Evolutionary conservation across 2,329 filamentous ascomycete genomes (phyloP).

Genomic region (Neurospora sp.): DNA sequence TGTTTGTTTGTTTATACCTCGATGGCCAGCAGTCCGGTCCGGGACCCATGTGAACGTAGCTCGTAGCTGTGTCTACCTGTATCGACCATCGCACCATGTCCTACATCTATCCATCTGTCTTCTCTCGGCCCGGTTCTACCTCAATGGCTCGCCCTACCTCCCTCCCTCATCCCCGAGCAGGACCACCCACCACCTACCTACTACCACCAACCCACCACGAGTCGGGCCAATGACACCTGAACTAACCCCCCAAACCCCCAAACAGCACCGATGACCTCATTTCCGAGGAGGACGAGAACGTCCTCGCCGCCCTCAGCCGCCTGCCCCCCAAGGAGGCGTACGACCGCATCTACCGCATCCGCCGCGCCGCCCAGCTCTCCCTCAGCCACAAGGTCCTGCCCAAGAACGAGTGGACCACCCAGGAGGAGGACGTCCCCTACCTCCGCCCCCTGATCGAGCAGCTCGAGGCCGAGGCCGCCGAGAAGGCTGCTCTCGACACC

Average conservation of each 20-base stretch:
- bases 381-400: slow-evolving; percentile 55
- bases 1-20: background rate
- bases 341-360: slow-evolving; percentile 94
- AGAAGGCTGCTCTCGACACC: slow-evolving; percentile 43
- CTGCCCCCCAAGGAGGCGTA: slow-evolving; percentile 84
- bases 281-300: slow-evolving; percentile 79
- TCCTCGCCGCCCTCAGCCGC: slow-evolving; percentile 82
- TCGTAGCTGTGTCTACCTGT: background rate
- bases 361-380: slow-evolving; percentile 78
- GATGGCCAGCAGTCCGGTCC: background rate
- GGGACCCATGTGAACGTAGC: background rate
- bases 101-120: background rate
- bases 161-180: background rate
- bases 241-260: background rate
- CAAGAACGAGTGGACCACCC: slow-evolving; percentile 50
- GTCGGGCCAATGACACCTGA: too few relatives aligned
- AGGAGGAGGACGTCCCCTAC: slow-evolving; percentile 46
- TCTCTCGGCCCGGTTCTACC: background rate
- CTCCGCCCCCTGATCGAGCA: slow-evolving; percentile 42
- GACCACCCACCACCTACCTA: background rate
- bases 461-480: slow-evolving; percentile 36
- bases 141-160: background rate
- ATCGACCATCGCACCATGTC: background rate
- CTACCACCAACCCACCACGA: background rate
- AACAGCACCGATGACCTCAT: slow-evolving; percentile 86